A percentile compares a stretch with the other conserved stretches of the same genome.
Evolutionary conservation across 2,329 filamentous ascomycete species (phyloP).

Genomic region (Fonsecaea multimorphosa): DNA sequence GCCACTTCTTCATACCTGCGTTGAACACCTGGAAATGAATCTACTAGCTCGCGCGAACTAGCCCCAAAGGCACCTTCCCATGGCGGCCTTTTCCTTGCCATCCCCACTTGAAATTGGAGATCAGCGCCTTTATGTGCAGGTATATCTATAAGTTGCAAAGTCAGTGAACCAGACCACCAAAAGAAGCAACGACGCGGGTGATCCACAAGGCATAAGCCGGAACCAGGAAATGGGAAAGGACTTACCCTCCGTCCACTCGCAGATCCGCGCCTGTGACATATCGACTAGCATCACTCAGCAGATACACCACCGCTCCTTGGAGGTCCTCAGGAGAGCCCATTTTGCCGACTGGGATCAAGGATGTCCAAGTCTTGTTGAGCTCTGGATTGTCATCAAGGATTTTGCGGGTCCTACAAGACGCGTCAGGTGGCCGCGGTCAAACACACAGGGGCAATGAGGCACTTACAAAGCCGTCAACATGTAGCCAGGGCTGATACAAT

Average conservation of each 20-base stretch:
- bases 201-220: not conserved
- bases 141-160: conserved; percentile 20
- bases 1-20: not conserved
- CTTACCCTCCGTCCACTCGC: conserved; percentile 87
- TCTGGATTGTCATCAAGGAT: conserved; percentile 93
- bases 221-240: conserved; percentile 56
- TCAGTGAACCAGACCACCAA: conserved; percentile 9
- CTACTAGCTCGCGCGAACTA: not conserved
- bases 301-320: conserved; percentile 89
- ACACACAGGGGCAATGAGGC: not conserved
- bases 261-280: conserved; percentile 80
- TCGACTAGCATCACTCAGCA: conserved; percentile 77
- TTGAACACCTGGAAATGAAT: not conserved
- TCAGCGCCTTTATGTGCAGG: conserved; percentile 27
- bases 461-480: conserved; percentile 92
- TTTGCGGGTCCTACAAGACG: conserved; percentile 74
- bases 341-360: conserved; percentile 87
- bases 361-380: conserved; percentile 87
- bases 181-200: not conserved
- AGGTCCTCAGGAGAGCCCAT: conserved; percentile 89
- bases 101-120: conserved; percentile 14
- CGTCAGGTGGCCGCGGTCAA: conserved; percentile 33
- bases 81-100: conserved; percentile 1
- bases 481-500: conserved; percentile 94
- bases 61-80: not conserved